Conservation (phyloP, 2,329 filamentous ascomycete species). For the Periconia sp. region DNA sequence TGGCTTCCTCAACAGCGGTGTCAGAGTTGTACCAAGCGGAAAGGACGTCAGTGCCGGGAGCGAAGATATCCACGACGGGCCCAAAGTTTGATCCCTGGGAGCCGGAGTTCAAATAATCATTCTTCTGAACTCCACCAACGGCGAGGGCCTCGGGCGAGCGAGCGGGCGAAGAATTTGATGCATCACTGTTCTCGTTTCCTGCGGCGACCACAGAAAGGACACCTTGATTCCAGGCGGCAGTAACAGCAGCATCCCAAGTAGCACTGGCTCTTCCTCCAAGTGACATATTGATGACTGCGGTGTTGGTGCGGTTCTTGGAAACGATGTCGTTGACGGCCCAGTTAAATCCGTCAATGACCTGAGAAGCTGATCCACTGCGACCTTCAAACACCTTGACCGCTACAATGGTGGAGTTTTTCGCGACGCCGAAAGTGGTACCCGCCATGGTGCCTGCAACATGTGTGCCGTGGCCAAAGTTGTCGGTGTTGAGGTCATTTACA, state of each 20-base stretch:
- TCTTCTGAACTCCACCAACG: constrained; percentile 37
- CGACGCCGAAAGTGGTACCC: constrained; percentile 34
- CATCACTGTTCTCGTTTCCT: constrained; percentile 36
- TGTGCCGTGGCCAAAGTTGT: constrained; percentile 35
- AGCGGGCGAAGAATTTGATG: constrained; percentile 30
- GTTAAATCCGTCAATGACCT: constrained; percentile 32
- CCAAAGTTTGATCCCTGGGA: constrained; percentile 41
- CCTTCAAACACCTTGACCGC: constrained; percentile 41
- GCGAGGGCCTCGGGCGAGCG: constrained; percentile 39
- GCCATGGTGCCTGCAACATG: constrained; percentile 38
- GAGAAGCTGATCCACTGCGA: constrained; percentile 16
- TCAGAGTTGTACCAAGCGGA: constrained; percentile 52
- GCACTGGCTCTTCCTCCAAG: constrained; percentile 33
- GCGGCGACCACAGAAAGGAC: constrained; percentile 39
- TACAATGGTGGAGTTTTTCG: constrained; percentile 37
- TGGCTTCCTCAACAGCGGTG: constrained; percentile 47
- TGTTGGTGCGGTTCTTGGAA: constrained; percentile 24
- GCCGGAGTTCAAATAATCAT: constrained; percentile 20
- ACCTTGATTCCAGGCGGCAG: constrained; percentile 31
- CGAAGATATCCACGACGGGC: constrained; percentile 42
- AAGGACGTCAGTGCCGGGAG: constrained; percentile 41
- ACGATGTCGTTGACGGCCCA: constrained; percentile 41
- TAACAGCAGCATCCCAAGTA: constrained; percentile 37
- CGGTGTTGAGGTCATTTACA: constrained; percentile 19
- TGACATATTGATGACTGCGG: constrained; percentile 43